Evolutionary conservation across 2,329 filamentous ascomycete species (phyloP), one percentile per base, ranked within the genome.

Genomic region (Elsinoe necatrix): DNA sequence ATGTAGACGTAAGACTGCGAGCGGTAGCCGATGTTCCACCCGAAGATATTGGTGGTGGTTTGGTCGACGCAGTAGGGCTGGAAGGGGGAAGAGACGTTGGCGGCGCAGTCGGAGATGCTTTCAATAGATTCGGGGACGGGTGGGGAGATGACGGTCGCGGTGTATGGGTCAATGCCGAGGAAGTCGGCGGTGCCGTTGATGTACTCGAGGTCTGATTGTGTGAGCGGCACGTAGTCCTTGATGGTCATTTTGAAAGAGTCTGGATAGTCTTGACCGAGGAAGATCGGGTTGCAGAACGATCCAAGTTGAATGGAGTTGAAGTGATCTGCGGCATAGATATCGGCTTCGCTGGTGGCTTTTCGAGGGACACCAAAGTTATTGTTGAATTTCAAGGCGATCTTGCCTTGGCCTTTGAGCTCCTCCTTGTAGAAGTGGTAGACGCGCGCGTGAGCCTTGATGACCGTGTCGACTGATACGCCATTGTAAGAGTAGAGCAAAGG

Each of bases 1-100:
- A 78, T 77, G 66, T 83, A 82, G n/a, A 79, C 75, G 62, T 82
- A 81, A 1, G 72, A 72, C 31, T 80, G 69, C 1, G 78, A 80
- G 11, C 73, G 71, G 59, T 82, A 81, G 18, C 69, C 68, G 23
- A 69, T 64, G 27, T 63, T 62, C 69, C 68, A 71, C 39, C 67
- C 67, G 14, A 42, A 55, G 35, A 60, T 54, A 39, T 67, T 65
- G 4, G 62, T 56, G n/a, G 66, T 66, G 9, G 66, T 64, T 4
- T 63, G 60, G 48, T 67, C 68, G 54, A 65, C 64, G 55, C 69
- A 71, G 23, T 58, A 57, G 2, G 69, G 69, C 42, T 61, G 66
- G 18, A 65, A 58, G 8, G 62, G 42, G 45, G 67, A 59, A 20
- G 59, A 62, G n/a, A 57, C 51, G 45, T 73, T 72, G n/a, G 58